Evolutionary conservation across 163 green algal genomes (phyloP), one percentile per base, ranked within the genome.

Genomic region (Scenedesmus sp.): DNA sequence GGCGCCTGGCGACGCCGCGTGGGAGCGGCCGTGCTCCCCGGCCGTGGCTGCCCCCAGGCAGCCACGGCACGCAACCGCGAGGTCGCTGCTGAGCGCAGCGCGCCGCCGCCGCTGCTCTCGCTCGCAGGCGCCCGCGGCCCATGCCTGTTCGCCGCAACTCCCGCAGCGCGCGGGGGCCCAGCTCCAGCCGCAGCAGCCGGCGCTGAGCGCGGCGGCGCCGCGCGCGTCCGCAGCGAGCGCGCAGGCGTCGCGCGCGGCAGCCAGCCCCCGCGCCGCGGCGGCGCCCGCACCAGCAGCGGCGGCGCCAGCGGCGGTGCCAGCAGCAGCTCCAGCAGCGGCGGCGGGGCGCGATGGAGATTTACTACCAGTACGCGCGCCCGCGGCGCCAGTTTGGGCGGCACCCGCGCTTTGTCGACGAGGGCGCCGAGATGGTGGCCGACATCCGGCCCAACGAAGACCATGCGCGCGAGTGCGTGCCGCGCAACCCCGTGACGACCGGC

Each of bases 371-470:
- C 79, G 82, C 92, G 17, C 92, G 92, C 83, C 82, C 90, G 56
- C 86, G 93, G 28, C 91, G 88, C 75, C 89, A 97, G 60, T 97
- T 96, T 85, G 93, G 93, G 24, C 80, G 91, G 26, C 86, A 91
- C 65, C 83, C 93, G 20, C 88, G 90, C 42, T 95, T 96, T 67
- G 71, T 66, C 13, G 91, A 96, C 36, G 84, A 92, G 58, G 87
- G 87, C 1, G 88, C 89, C 14, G 91, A 96, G 74, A 91, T 96
- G 86, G 83, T 98, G 26, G 87, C 91, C 6, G 94, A 98, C 73
- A 91, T 97, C 45, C 85, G 93, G 2, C 94, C 94, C 1, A 96
- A 97, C 57, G 90, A 96, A 77, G 91, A 95, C 74, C 87, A 94
- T 64, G 88, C 89, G 18, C 86, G 88, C 57, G 64, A 62, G 17